phyloP scores from a whole-genome alignment of 805 yeast species.

The Saccharomyces paradoxus region DNA sequence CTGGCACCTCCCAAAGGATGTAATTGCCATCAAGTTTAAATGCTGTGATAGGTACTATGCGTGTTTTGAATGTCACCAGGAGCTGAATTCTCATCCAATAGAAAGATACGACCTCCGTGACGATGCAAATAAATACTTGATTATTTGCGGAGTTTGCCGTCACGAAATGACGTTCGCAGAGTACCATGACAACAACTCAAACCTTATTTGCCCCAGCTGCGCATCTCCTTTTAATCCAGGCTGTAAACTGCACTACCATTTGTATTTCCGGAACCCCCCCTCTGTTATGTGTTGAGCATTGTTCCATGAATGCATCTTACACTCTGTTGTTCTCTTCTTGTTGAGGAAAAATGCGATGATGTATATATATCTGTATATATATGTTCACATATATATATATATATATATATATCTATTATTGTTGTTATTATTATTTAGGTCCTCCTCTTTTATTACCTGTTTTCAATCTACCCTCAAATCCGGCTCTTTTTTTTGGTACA shows the following conservation, averaged over 20 bases:
- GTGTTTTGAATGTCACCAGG: slow-evolving; percentile 27
- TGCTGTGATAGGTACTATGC: slow-evolving; percentile 27
- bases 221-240: slow-evolving; percentile 24
- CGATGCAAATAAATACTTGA: slow-evolving; percentile 8
- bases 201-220: slow-evolving; percentile 19
- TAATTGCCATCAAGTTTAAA: slow-evolving; percentile 27
- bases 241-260: slow-evolving; percentile 27
- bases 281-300: neutral
- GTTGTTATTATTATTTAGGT: neutral
- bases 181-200: slow-evolving; percentile 7
- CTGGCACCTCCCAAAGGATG: slow-evolving; percentile 27
- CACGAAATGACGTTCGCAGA: slow-evolving; percentile 21
- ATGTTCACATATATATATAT: neutral
- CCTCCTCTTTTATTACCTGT: slow-evolving; percentile 22
- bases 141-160: slow-evolving; percentile 28
- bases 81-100: slow-evolving; percentile 11
- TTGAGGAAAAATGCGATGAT: neutral
- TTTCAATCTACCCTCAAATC: slow-evolving; percentile 69
- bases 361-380: slow-evolving; percentile 3
- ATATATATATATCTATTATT: neutral
- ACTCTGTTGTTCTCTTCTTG: neutral
- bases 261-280: slow-evolving; percentile 17
- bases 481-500: slow-evolving; percentile 59
- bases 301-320: neutral
- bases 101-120: slow-evolving; percentile 10